Evolutionary conservation across 306 rosid species (phyloP), one percentile per base, ranked within the genome.

Genomic region (Trifolium subterraneum): DNA sequence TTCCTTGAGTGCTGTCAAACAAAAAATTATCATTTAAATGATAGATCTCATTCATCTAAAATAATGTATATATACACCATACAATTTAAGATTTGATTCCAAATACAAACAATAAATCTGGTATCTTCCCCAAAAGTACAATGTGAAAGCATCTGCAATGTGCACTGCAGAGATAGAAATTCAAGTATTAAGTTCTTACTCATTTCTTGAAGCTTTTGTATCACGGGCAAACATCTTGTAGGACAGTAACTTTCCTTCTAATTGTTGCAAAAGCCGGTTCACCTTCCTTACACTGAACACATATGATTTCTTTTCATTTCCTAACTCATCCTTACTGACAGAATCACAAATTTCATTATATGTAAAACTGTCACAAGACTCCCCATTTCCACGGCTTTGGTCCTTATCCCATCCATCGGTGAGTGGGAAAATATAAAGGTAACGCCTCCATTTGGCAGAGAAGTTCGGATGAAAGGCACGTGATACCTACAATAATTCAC

Each of bases 141-240:
- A 61, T 67, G 59, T 12, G 51, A 73, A 10, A 54, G 64, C 5
- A 38, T 59, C 73, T 77, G 36, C 1, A 22, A 61, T 7, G 77
- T 52, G 44, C 77, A 48, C 29, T 2, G 14, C 39, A 59, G 19
- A 66, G 51, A 75, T 61, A 67, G 74, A n/a, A 59, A 62, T 71
- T 68, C 18, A n/a, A 73, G 58, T 41, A 61, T 48, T 44, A 69
- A 47, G 45, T 75, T 70, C 97, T 94, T 85, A 94, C 99, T 66
- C 89, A 33, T 88, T 92, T 88, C 99, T 88, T 29, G 99, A 92
- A 73, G 97, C 91, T 85, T 94, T 94, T 68, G 99, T 94, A 75
- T 92, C 99, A 76, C 99, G 97, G 9, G 97, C 99, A 80, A 90
- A 94, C 87, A 91, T 87, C 88, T 87, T 94, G 91, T 90, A 94